Evolutionary conservation across 2,329 filamentous ascomycete species (phyloP).

Genomic region (Teratosphaeria zuluensis): DNA sequence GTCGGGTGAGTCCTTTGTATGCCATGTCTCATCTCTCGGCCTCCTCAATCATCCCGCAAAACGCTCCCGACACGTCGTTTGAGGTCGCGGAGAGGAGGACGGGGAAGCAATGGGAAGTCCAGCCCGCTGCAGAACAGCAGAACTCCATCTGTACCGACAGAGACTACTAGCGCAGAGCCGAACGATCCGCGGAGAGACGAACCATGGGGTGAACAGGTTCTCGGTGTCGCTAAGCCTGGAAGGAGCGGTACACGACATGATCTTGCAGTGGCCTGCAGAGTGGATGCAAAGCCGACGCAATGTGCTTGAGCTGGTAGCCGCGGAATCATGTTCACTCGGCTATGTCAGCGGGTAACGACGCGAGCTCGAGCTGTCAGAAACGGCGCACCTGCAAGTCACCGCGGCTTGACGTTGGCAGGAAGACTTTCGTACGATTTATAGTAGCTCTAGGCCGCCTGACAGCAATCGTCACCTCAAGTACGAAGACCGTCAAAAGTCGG

Average conservation of each 20-base stretch:
- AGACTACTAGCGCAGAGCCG: not conserved
- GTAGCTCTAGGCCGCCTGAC: not conserved
- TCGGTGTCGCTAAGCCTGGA: not conserved
- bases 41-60: conserved; percentile 1
- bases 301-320: not conserved
- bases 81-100: not conserved
- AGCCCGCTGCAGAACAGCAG: not conserved
- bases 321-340: not conserved
- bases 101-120: not conserved
- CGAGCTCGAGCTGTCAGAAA: conserved; percentile 1
- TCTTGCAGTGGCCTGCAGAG: not conserved
- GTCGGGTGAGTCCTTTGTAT: not conserved
- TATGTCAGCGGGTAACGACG: not conserved
- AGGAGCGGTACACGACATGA: not conserved
- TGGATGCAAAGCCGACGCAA: not conserved
- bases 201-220: not conserved
- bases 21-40: conserved; percentile 1
- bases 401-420: not conserved
- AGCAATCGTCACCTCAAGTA: not conserved
- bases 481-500: not conserved
- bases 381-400: not conserved
- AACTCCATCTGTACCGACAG: not conserved
- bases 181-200: not conserved
- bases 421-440: not conserved
- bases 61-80: not conserved